Evolutionary conservation across 1,139 yeast species (phyloP), one percentile per base, ranked within the genome.

Genomic region (Candida neerlandica): DNA sequence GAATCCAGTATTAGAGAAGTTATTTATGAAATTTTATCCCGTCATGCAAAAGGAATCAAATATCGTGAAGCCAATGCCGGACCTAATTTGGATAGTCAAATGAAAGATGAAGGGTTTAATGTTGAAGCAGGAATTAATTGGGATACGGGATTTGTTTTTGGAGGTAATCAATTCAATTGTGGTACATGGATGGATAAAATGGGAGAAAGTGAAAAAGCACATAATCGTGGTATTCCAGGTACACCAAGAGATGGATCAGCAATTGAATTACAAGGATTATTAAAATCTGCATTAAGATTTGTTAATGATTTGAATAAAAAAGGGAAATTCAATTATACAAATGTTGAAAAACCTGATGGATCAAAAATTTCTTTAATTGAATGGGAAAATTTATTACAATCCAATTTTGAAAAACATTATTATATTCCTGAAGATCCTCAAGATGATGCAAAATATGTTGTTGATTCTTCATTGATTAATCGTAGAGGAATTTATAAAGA

Each of bases 151-250:
- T 71, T 94, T 43, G 75, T 92, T 5, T 88, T 84, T 66, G 99
- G 99, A 43, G 99, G 99, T 1, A 89, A 89, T 48, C 96, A 88
- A 65, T 81, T 71, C 66, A 94, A 94, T 63, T 94, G 99, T 72
- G 99, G 99, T 19, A 94, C 99, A 0, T 94, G 99, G 99, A 94
- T 92, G 97, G 99, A 94, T 69, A 94, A 94, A 71, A 94, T 94
- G 98, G 99, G 99, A 18, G 99, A 94, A 70, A 89, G 96, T 62
- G 82, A 70, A 46, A 74, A 69, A 51, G 97, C 99, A 0, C 87
- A 89, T 1, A 86, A 84, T 52, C 87, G 85, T 61, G 99, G 99
- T 14, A 75, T 81, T 38, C 99, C 99, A 0, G 99, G 98, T 1
- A 94, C 99, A 0, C 98, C 99, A 34, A 81, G 99, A 65, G 97